Percentiles rank a stretch among this genome's conserved stretches.
phyloP scores from a whole-genome alignment of 768 basidiomycete species.

The Pleurotus cornucopiae region DNA sequence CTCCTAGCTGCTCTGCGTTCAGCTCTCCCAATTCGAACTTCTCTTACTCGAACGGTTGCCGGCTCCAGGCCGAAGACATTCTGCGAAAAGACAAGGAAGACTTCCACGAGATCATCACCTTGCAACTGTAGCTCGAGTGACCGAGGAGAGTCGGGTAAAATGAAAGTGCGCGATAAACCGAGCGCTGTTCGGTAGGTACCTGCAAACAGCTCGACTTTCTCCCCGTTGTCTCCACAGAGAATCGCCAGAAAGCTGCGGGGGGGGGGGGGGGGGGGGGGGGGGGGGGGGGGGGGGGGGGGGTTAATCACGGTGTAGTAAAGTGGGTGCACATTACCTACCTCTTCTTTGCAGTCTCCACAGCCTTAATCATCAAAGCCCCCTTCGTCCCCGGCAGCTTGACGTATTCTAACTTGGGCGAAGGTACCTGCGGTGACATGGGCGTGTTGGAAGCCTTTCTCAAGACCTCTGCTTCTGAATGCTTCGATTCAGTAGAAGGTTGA shows the following conservation, averaged over 20 bases:
- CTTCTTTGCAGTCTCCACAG: slow-evolving; percentile 87
- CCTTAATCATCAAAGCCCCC: slow-evolving; percentile 76
- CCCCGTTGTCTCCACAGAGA: slow-evolving; percentile 86
- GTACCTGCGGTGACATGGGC: slow-evolving; percentile 42
- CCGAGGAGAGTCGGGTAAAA: slow-evolving; percentile 85
- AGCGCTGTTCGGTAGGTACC: slow-evolving; percentile 89
- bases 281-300: too few species aligned
- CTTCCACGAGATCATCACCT: slow-evolving; percentile 89
- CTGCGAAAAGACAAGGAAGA: slow-evolving; percentile 87
- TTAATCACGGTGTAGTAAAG: background rate
- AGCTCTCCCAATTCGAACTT: slow-evolving; percentile 86
- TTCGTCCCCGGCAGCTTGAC: slow-evolving; percentile 92
- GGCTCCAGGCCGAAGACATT: slow-evolving; percentile 92
- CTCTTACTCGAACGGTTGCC: slow-evolving; percentile 89
- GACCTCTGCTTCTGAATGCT: slow-evolving; percentile 37
- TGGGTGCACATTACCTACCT: slow-evolving; percentile 44
- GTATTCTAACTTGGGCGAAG: slow-evolving; percentile 85
- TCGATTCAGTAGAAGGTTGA: slow-evolving; percentile 32
- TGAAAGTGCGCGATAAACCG: slow-evolving; percentile 88
- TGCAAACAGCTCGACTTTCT: slow-evolving; percentile 91
- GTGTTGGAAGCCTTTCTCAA: slow-evolving; percentile 26
- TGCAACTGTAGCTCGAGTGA: slow-evolving; percentile 86
- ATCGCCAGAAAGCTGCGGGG: slow-evolving; percentile 84
- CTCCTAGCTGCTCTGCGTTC: slow-evolving; percentile 83
- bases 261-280: too few species aligned